Evolutionary conservation across 768 basidiomycete genomes (phyloP), one percentile per base, ranked within the genome.

Genomic region (Serpula lacrymans): DNA sequence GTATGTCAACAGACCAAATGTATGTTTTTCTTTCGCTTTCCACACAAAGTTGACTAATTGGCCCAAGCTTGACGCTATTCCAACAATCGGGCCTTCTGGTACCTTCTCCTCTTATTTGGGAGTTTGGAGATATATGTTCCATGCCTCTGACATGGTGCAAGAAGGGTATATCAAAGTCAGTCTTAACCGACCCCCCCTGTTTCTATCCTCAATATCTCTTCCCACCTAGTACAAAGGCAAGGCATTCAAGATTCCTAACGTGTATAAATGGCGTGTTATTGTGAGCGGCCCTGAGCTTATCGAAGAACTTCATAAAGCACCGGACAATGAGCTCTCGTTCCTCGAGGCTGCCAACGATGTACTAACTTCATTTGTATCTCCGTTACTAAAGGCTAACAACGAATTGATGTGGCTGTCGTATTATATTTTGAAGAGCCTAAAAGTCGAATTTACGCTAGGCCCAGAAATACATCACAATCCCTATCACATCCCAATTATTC

Each of bases 301-400:
- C 26, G 63, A 73, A 3, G 73, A 76, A 28, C n/a, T 75, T 7
- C 51, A 57, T 11, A 68, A 55, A 34, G 64, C 68, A 4, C 48
- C 67, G 0, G 68, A 71, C 10, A 62, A 64, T 20, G 46, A 49
- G 5, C 48, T 75, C n/a, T 72, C 71, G 6, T 51, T 67, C 13
- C 1, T 16, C 0, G 64, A 57, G 23, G 59, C 59, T 0, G 22
- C 41, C 1, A 48, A 45, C 3, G 65, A 74, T 12, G 76, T 69
- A 36, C 21, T 64, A 20, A 22, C 30, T 11, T 12, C 14, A n/a
- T n/a, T n/a, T n/a, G n/a, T 40, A 31, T 45, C 30, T 46, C 4
- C 7, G 12, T 50, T 25, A 2, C 42, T 31, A 30, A 34, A 32
- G 21, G 25, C 28, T 29, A n/a, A n/a, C n/a, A n/a, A n/a, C n/a